Evolutionary conservation across 768 basidiomycete species (phyloP), one percentile per base, ranked within the genome.

Genomic region (Lactarius hengduanensis): DNA sequence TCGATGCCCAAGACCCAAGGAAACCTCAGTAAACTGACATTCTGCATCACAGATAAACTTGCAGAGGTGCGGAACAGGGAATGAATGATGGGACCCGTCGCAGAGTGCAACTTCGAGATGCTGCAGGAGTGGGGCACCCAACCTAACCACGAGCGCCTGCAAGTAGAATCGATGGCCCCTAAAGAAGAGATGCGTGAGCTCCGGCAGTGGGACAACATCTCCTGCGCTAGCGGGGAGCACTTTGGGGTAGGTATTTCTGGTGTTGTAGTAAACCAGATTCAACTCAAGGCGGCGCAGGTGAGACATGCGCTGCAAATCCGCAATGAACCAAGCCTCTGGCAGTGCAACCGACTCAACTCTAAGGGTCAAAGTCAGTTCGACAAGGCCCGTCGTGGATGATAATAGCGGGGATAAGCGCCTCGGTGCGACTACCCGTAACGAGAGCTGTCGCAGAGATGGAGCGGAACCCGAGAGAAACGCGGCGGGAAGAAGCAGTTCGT

Each of bases 71-170:
- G 36, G 28, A 47, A 57, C 10, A 18, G 60, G n/a, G 26, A n/a
- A 6, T 2, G n/a, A 9, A 0, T 4, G 45, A 15, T 0, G 9
- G 2, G 28, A 2, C 45, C n/a, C 9, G 45, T 3, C 20, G n/a
- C 18, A 10, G 45, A 47, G n/a, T 0, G 0, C 1, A 30, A 47
- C 9, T 4, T 32, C 1, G 38, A 61, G 5, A 38, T 41, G 32
- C 18, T 56, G 53, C 6, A 65, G 43, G 28, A 41, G 57, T n/a
- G 64, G 59, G 32, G 59, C 64, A 15, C 34, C 18, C 16, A 65
- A 30, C 32, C 59, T 43, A 4, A 55, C 26, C 55, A 61, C 2
- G 8, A 66, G 43, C 18, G 9, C 15, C 13, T 66, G 26, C 41
- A 66, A 50, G 16, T n/a, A 30, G 18, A 4, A 2, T 15, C 13